Evolutionary conservation across 495 filamentous ascomycete genomes (phyloP).

Genomic region (Podospora bellae-mahoneyi): DNA sequence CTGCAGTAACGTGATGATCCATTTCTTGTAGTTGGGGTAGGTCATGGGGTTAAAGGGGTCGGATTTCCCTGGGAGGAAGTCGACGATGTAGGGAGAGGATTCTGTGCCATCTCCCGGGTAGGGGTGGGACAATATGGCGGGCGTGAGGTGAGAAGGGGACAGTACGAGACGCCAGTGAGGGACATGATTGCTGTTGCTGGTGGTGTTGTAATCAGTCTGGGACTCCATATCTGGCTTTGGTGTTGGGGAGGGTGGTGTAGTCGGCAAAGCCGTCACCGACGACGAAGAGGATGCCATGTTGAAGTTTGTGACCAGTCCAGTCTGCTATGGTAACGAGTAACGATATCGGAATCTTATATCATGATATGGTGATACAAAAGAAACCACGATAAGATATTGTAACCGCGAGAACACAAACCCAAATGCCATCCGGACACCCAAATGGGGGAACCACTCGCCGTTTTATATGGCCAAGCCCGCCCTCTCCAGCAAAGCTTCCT

Average conservation of each 20-base stretch:
- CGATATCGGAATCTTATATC: not conserved
- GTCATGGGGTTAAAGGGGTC: slow-evolving; percentile 71
- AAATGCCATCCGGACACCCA: not conserved
- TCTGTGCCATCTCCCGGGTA: slow-evolving; percentile 70
- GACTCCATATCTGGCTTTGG: slow-evolving; percentile 30
- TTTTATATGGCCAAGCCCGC: not conserved
- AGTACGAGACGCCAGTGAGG: slow-evolving; percentile 32
- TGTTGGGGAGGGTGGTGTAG: slow-evolving; percentile 5
- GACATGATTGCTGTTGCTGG: slow-evolving; percentile 12
- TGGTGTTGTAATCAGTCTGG: slow-evolving; percentile 13
- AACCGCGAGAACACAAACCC: not conserved
- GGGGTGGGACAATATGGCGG: slow-evolving; percentile 51
- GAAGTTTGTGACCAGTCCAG: not conserved
- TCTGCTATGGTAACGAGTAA: not conserved
- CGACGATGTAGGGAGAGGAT: slow-evolving; percentile 70
- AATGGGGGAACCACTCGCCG: not conserved
- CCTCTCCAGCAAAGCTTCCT: not conserved
- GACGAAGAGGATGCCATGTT: slow-evolving; percentile 4
- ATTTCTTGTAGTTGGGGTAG: slow-evolving; percentile 62
- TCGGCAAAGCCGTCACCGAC: not conserved
- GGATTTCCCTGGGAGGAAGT: slow-evolving; percentile 57
- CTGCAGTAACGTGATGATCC: slow-evolving; percentile 62
- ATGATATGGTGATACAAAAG: not conserved
- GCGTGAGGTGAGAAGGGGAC: slow-evolving; percentile 39
- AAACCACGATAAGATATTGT: not conserved